Evolutionary conservation across 805 yeast genomes (phyloP).

Genomic region (Candida verbasci): DNA sequence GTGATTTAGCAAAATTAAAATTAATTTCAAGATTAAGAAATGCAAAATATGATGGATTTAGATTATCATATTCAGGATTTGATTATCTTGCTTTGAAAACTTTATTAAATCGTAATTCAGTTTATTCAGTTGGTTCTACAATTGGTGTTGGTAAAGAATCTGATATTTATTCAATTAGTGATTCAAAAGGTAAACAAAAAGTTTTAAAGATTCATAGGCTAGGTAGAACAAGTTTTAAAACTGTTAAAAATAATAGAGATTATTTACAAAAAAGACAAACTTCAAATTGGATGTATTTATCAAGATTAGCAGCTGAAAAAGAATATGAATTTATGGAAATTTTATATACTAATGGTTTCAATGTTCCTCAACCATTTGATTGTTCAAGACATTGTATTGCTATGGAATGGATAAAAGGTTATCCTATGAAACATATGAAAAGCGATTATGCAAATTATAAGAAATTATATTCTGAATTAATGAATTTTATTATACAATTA

Average conservation of each 20-base stretch:
- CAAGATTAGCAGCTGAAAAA: constrained; percentile 85
- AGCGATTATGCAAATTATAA: constrained; percentile 61
- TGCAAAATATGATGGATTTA: constrained; percentile 93
- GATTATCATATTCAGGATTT: constrained; percentile 82
- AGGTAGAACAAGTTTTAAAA: constrained; percentile 89
- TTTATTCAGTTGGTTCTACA: constrained; percentile 76
- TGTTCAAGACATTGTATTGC: constrained; percentile 86
- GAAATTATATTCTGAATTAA: constrained; percentile 74
- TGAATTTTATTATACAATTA: constrained; percentile 78
- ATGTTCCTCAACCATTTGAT: constrained; percentile 86
- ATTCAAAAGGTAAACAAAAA: constrained; percentile 53
- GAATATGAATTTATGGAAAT: constrained; percentile 87
- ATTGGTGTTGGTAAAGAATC: constrained; percentile 98
- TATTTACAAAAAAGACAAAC: constrained; percentile 73
- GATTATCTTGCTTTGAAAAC: constrained; percentile 89
- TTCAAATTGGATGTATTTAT: constrained; percentile 88
- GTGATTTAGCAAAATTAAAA: constrained; percentile 83
- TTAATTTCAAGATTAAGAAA: constrained; percentile 76
- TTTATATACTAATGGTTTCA: constrained; percentile 68
- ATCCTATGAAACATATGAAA: constrained; percentile 79
- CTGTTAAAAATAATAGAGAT: constrained; percentile 92
- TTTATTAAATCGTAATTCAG: constrained; percentile 66
- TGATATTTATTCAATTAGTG: constrained; percentile 83
- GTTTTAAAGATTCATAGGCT: constrained; percentile 89
- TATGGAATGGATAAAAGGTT: constrained; percentile 90